Evolutionary conservation across 495 filamentous ascomycete genomes (phyloP).

Genomic region (Penicillium egyptiacum): DNA sequence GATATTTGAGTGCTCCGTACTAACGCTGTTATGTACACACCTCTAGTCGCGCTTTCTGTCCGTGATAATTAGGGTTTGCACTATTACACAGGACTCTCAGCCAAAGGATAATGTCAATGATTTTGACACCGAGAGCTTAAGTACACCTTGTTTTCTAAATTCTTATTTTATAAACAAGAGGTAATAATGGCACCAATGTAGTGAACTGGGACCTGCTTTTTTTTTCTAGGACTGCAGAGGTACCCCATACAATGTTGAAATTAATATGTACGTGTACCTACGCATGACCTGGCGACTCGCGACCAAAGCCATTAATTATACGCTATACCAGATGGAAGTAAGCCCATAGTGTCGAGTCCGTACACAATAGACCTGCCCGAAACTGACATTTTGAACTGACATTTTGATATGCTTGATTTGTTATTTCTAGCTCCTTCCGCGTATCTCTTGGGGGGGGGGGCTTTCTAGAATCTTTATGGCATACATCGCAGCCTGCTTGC

Average conservation of each 20-base stretch:
- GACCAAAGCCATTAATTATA: slow-evolving; percentile 1
- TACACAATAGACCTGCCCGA: not conserved
- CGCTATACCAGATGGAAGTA: not conserved
- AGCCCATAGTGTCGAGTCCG: not conserved
- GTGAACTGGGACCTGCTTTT: not conserved
- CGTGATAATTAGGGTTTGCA: slow-evolving; percentile 1
- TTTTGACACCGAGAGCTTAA: slow-evolving; percentile 9
- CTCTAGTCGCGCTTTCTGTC: not conserved
- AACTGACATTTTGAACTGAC: not conserved
- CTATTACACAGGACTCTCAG: slow-evolving; percentile 12
- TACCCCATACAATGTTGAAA: slow-evolving; percentile 3
- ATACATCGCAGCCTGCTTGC: not conserved
- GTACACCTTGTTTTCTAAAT: not conserved
- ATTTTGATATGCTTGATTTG: not conserved
- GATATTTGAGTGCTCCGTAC: not conserved
- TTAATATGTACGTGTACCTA: not conserved
- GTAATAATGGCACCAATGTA: not conserved
- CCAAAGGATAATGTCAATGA: not conserved
- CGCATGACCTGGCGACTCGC: slow-evolving; percentile 9
- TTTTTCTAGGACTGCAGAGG: not conserved
- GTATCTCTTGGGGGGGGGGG: not conserved
- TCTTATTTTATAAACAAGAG: not conserved
- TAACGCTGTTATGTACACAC: not conserved
- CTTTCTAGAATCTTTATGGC: not conserved
- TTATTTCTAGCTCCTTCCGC: not conserved